phyloP scores from a whole-genome alignment of 2,329 filamentous ascomycete genomes.

The Myriosclerotinia duriaeana region DNA sequence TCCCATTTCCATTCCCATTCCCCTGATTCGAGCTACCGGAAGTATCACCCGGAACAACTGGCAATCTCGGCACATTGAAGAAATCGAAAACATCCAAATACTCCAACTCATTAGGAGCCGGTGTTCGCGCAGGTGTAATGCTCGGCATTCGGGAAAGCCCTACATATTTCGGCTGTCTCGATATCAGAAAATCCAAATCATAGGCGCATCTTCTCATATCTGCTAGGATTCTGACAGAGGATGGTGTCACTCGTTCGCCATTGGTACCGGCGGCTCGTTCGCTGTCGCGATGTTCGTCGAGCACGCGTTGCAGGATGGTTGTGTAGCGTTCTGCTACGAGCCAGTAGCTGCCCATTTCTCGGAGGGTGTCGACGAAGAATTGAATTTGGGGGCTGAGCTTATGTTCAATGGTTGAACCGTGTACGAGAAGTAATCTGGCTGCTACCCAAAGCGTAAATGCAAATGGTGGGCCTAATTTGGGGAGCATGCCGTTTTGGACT shows the following conservation, averaged over 20 bases:
- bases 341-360: constrained; percentile 80
- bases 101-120: constrained; percentile 79
- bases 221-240: constrained; percentile 79
- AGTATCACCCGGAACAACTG: constrained; percentile 44
- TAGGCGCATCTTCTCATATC: constrained; percentile 91
- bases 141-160: constrained; percentile 49
- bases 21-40: background rate
- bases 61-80: constrained; percentile 83
- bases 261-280: constrained; percentile 59
- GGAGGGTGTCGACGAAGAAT: constrained; percentile 78
- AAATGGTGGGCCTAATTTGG: constrained; percentile 83
- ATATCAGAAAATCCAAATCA: constrained; percentile 87
- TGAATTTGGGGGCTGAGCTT: constrained; percentile 76
- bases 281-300: constrained; percentile 81
- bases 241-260: constrained; percentile 73
- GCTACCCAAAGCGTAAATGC: constrained; percentile 93
- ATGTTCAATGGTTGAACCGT: constrained; percentile 85
- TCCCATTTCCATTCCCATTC: constrained; percentile 28
- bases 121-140: constrained; percentile 63
- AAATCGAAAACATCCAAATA: constrained; percentile 93
- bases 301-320: constrained; percentile 73
- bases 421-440: constrained; percentile 80
- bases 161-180: constrained; percentile 56
- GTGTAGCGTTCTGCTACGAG: constrained; percentile 82
- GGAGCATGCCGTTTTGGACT: constrained; percentile 68